Evolutionary conservation across 192 early-diverging fungal genomes (phyloP).

Genomic region (Entomortierella chlamydospora): DNA sequence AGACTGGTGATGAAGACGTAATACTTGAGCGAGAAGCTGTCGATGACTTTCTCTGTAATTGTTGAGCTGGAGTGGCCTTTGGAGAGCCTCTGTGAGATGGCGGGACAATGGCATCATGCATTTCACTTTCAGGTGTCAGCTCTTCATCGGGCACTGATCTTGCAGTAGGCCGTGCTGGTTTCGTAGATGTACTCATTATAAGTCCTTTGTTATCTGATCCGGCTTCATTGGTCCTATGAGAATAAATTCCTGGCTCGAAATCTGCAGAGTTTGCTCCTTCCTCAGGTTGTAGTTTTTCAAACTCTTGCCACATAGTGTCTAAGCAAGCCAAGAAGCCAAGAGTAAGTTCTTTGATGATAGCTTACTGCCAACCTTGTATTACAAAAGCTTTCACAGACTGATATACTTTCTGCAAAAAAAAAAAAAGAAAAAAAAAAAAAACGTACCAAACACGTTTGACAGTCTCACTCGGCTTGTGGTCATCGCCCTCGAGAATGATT

Average conservation of each 20-base stretch:
- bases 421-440: too few species aligned
- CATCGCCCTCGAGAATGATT: conserved; percentile 64
- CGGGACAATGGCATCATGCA: conserved; percentile 22
- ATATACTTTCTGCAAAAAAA: too few species aligned
- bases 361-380: not conserved
- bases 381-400: too few species aligned
- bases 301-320: conserved; percentile 53
- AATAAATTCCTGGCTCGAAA: conserved; percentile 31
- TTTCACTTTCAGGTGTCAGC: conserved; percentile 15
- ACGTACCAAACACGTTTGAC: conserved; percentile 58
- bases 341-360: not conserved
- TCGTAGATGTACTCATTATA: conserved; percentile 23
- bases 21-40: conserved; percentile 9
- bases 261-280: conserved; percentile 3
- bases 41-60: not conserved
- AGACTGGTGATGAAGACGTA: conserved; percentile 9
- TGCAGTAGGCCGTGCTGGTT: conserved; percentile 8
- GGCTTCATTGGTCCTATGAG: not conserved
- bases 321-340: too few species aligned
- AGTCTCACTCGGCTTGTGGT: conserved; percentile 50
- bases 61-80: not conserved
- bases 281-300: conserved; percentile 51
- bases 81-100: not conserved
- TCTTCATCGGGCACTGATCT: conserved; percentile 34
- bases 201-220: conserved; percentile 15